Conservation (phyloP, 257 asterid genomes). For the Fraxinus anomala region DNA sequence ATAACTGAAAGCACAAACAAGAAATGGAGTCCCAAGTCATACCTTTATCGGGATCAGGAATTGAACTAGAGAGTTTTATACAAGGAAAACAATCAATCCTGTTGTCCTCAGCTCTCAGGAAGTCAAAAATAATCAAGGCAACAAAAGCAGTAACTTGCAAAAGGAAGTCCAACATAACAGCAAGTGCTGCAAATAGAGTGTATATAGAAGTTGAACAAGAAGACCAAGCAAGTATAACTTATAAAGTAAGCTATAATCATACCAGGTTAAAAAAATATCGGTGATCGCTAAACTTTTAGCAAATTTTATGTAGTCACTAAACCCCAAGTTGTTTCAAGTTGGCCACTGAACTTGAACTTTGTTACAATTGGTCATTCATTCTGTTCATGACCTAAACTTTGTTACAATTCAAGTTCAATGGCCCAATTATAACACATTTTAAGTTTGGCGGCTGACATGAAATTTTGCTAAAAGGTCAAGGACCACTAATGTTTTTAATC, state of each 20-base stretch:
- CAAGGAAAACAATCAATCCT: constrained; percentile 96
- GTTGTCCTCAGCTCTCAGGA: constrained; percentile 89
- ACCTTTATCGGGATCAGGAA: constrained; percentile 75
- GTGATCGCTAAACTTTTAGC: too few species aligned
- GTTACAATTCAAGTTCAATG: background rate
- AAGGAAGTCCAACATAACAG: constrained; percentile 95
- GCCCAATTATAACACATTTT: background rate
- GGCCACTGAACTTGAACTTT: background rate
- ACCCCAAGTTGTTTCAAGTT: too few species aligned
- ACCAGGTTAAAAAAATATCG: too few species aligned
- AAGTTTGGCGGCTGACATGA: background rate
- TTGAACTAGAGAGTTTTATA: constrained; percentile 55
- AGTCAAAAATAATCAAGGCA: constrained; percentile 92
- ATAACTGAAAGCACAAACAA: constrained; percentile 14
- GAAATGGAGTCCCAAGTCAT: constrained; percentile 23
- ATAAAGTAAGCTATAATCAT: too few species aligned
- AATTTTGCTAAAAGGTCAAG: background rate
- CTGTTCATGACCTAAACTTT: background rate
- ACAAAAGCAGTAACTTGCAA: constrained; percentile 98
- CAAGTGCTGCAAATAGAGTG: constrained; percentile 73
- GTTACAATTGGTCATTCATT: background rate
- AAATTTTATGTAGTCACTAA: too few species aligned
- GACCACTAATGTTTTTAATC: background rate
- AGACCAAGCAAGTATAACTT: background rate
- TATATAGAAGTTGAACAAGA: constrained; percentile 26